Evolutionary conservation across 1,139 yeast genomes (phyloP).

Genomic region (Pichia cactophila): DNA sequence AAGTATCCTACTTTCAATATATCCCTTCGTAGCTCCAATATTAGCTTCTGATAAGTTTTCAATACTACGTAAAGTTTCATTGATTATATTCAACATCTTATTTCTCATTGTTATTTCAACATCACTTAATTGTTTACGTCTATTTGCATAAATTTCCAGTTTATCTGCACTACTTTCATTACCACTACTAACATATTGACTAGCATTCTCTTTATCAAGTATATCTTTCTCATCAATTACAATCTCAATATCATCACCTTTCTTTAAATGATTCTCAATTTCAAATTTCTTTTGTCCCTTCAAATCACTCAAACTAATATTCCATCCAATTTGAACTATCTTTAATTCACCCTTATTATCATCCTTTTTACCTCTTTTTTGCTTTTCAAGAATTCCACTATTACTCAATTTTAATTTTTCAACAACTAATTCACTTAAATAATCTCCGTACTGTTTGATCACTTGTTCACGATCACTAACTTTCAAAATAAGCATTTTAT

Average conservation of each 20-base stretch:
- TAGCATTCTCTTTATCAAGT: slow-evolving; percentile 16
- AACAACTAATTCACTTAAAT: slow-evolving; percentile 22
- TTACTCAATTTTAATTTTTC: slow-evolving; percentile 12
- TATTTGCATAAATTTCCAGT: slow-evolving; percentile 1
- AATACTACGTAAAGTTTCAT: slow-evolving; percentile 9
- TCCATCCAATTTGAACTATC: slow-evolving; percentile 38
- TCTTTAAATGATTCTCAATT: slow-evolving; percentile 31
- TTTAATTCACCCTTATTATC: slow-evolving; percentile 23
- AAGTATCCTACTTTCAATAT: slow-evolving; percentile 14
- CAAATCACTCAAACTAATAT: slow-evolving; percentile 35
- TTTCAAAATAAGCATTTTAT: slow-evolving; percentile 29
- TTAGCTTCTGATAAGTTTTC: slow-evolving; percentile 1
- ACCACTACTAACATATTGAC: slow-evolving; percentile 1
- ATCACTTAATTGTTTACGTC: slow-evolving; percentile 16
- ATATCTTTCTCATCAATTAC: slow-evolving; percentile 29
- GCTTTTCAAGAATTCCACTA: slow-evolving; percentile 21
- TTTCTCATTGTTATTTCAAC: slow-evolving; percentile 19
- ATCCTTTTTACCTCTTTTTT: slow-evolving; percentile 22
- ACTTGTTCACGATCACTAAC: slow-evolving; percentile 30
- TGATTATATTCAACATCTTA: slow-evolving; percentile 15
- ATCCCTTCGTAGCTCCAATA: slow-evolving; percentile 16
- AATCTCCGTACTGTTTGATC: slow-evolving; percentile 33
- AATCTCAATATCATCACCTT: slow-evolving; percentile 32
- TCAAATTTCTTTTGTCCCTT: slow-evolving; percentile 38
- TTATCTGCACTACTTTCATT: slow-evolving; percentile 2